Evolutionary conservation across 805 yeast species (phyloP).

Genomic region (Barnettozyma populi): DNA sequence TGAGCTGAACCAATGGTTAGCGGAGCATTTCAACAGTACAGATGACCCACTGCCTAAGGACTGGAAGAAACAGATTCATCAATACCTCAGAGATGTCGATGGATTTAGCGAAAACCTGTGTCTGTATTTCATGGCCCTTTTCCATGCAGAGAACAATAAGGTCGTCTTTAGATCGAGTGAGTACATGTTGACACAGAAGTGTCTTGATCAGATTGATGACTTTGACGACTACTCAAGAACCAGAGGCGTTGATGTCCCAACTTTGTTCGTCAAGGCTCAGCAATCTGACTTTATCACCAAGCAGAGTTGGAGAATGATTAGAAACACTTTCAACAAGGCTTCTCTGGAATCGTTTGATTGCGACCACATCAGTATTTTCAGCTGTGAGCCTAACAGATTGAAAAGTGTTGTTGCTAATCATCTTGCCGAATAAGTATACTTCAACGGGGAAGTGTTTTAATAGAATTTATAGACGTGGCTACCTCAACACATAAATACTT

Average conservation of each 20-base stretch:
- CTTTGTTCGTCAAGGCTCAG: conserved; percentile 39
- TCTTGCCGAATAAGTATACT: neutral
- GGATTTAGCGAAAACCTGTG: conserved; percentile 5
- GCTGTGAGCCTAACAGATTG: neutral
- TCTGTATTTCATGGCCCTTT: conserved; percentile 15
- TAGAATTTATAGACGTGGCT: too few relatives aligned
- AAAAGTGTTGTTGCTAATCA: neutral
- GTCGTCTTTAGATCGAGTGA: conserved; percentile 6
- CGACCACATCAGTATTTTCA: neutral
- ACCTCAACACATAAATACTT: too few relatives aligned
- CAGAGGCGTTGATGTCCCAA: conserved; percentile 8
- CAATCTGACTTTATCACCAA: conserved; percentile 37
- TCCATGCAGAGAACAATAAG: conserved; percentile 11
- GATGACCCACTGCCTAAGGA: neutral
- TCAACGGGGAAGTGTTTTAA: too few relatives aligned
- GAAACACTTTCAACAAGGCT: neutral
- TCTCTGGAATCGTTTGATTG: neutral
- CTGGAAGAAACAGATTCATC: conserved; percentile 3
- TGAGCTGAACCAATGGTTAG: neutral
- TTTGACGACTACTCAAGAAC: neutral
- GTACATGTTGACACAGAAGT: neutral
- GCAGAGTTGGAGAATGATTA: conserved; percentile 16
- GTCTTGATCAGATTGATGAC: neutral
- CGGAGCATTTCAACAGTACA: neutral
- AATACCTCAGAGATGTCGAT: conserved; percentile 7